These are phyloP conservation scores for Pisolithus marmoratus DNA, from an alignment of 768 basidiomycete species.

Conservation along the genomic window DNA sequence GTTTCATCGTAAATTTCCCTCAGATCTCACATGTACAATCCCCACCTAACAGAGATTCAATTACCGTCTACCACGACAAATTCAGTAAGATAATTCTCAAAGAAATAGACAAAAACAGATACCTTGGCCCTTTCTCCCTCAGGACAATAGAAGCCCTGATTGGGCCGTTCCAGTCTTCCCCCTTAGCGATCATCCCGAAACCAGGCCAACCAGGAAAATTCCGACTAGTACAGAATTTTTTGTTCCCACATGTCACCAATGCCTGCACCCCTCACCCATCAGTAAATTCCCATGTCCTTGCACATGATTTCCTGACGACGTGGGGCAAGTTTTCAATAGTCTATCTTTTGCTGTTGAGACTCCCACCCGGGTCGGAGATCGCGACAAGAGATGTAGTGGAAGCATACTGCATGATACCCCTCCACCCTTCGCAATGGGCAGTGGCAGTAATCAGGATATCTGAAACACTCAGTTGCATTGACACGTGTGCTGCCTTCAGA, in stretches of 20 bases:
- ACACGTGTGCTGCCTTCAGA: constrained; percentile 1
- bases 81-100: not conserved
- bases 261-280: not conserved
- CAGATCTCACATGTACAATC: not conserved
- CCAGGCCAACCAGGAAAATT: constrained; percentile 1
- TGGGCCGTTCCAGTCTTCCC: constrained; percentile 16
- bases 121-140: constrained; percentile 10
- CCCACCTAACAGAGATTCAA: constrained; percentile 1
- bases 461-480: constrained; percentile 11
- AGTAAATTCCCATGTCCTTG: no score
- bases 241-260: constrained; percentile 1
- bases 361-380: constrained; percentile 28
- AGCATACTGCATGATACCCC: constrained; percentile 27
- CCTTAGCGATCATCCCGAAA: constrained; percentile 15
- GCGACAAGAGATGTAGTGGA: constrained; percentile 27
- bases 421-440: constrained; percentile 24
- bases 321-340: constrained; percentile 39
- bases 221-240: constrained; percentile 11
- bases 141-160: constrained; percentile 1
- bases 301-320: constrained; percentile 32
- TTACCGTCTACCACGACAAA: not conserved
- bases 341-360: constrained; percentile 16
- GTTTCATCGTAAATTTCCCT: constrained; percentile 6
- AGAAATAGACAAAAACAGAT: constrained; percentile 6
- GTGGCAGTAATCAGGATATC: constrained; percentile 14